Evolutionary conservation across 2,329 filamentous ascomycete species (phyloP).

Genomic region (Penicillium olsonii): DNA sequence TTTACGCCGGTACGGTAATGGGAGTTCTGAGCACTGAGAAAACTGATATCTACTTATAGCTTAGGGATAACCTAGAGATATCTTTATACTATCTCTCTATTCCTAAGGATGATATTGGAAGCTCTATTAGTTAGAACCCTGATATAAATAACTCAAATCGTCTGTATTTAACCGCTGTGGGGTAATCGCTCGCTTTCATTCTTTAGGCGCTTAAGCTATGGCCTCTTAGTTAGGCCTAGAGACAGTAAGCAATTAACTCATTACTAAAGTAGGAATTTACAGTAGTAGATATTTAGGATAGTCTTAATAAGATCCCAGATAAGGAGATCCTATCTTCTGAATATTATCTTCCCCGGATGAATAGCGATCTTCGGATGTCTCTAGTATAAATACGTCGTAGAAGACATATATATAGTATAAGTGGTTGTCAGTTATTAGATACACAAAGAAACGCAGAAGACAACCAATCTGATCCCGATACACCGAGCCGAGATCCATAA

Average conservation of each 20-base stretch:
- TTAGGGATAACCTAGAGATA: slow-evolving; percentile 2
- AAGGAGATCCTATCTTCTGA: slow-evolving; percentile 10
- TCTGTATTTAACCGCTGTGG: slow-evolving; percentile 13
- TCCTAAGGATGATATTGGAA: slow-evolving; percentile 12
- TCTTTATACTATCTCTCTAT: slow-evolving; percentile 12
- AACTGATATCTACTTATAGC: slow-evolving; percentile 9
- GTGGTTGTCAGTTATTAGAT: not conserved
- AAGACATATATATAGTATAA: not conserved
- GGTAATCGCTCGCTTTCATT: slow-evolving; percentile 12
- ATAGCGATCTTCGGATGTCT: slow-evolving; percentile 3
- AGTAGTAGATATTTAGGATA: not conserved
- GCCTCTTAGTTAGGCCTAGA: slow-evolving; percentile 4
- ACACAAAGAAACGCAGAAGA: not conserved
- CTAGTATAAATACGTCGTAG: slow-evolving; percentile 9
- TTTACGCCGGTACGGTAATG: slow-evolving; percentile 7
- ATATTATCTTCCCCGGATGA: slow-evolving; percentile 15
- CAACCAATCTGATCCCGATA: slow-evolving; percentile 8
- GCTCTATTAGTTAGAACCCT: slow-evolving; percentile 8
- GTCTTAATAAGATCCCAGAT: slow-evolving; percentile 2
- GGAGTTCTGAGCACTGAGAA: slow-evolving; percentile 4
- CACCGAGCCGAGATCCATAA: slow-evolving; percentile 6
- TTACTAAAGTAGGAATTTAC: slow-evolving; percentile 8
- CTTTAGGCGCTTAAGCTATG: slow-evolving; percentile 10
- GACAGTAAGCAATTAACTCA: slow-evolving; percentile 2
- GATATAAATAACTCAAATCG: slow-evolving; percentile 6